Conservation (phyloP, 1,284 basidiomycete genomes). For the Ceratobasidium sp. region DNA sequence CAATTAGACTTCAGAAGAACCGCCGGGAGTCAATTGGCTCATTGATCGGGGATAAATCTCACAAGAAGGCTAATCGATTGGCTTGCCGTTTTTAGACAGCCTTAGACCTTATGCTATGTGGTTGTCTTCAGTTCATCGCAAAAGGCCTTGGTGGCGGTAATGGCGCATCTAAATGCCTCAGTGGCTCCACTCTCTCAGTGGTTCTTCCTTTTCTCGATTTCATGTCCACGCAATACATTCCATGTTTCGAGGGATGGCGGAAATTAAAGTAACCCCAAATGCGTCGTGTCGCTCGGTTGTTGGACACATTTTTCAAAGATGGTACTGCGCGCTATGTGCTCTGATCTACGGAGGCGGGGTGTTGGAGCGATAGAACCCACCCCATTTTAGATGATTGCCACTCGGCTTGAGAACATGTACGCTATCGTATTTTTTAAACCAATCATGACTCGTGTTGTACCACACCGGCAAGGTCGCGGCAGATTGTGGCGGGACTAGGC, state of each 20-base stretch:
- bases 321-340: slow-evolving; percentile 18
- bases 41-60: not conserved
- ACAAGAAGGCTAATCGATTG: slow-evolving; percentile 15
- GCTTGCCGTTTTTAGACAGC: not conserved
- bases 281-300: not conserved
- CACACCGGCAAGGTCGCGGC: slow-evolving; percentile 1
- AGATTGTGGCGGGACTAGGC: slow-evolving; percentile 8
- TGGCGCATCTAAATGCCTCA: slow-evolving; percentile 6
- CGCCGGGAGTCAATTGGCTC: too few relatives aligned
- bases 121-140: not conserved
- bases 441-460: not conserved
- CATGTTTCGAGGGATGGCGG: not conserved
- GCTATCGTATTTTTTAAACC: not conserved
- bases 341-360: not conserved
- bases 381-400: not conserved
- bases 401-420: not conserved
- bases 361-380: not conserved
- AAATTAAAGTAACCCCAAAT: not conserved
- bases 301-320: slow-evolving; percentile 13
- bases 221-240: not conserved
- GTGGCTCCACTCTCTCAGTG: not conserved
- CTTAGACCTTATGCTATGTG: not conserved
- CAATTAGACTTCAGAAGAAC: slow-evolving; percentile 10
- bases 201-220: not conserved
- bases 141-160: not conserved